Evolutionary conservation across 2,329 filamentous ascomycete genomes (phyloP), one percentile per base, ranked within the genome.

Genomic region (Botrytis porri): DNA sequence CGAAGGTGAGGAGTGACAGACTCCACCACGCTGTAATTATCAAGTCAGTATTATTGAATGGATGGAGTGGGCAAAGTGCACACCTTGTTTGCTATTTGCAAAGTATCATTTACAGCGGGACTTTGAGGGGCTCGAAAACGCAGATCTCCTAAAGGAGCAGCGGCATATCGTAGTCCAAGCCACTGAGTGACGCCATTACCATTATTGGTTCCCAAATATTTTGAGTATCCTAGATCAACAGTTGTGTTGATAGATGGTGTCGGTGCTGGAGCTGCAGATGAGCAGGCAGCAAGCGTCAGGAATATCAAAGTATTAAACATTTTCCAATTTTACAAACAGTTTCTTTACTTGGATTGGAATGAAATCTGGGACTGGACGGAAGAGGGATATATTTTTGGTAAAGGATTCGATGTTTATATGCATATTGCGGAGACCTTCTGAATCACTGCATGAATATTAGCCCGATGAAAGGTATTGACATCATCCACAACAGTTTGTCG

Each of bases 151-250:
- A 92, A 73, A 0, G 93, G 93, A 22, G 92, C 84, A 8, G 90
- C 89, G 1, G 92, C 93, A 83, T 89, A 96, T 61, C 92, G 88
- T 75, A 96, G 88, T 1, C 92, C 93, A 12, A 93, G 85, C 91
- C 92, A 95, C 80, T 91, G 86, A 3, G 87, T 89, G 65, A 94
- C 83, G 1, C 89, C 90, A 76, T 88, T 87, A 0, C 81, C 76
- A 1, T 86, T 83, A 1, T 83, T 79, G 6, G 83, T 81, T 14
- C 93, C 93, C 67, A 85, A 81, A 78, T 94, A 94, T 39, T 84
- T 86, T 43, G 90, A 86, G 79, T 94, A 95, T 4, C 85, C 86
- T 35, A 95, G 84, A 75, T 92, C 84, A 22, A 94, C 78, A 20
- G 51, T 74, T 65, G 76, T 71, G 25, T 72, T 37, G 43, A 71